Conservation (phyloP, 805 yeast species). For the Wickerhamiella brachini region DNA sequence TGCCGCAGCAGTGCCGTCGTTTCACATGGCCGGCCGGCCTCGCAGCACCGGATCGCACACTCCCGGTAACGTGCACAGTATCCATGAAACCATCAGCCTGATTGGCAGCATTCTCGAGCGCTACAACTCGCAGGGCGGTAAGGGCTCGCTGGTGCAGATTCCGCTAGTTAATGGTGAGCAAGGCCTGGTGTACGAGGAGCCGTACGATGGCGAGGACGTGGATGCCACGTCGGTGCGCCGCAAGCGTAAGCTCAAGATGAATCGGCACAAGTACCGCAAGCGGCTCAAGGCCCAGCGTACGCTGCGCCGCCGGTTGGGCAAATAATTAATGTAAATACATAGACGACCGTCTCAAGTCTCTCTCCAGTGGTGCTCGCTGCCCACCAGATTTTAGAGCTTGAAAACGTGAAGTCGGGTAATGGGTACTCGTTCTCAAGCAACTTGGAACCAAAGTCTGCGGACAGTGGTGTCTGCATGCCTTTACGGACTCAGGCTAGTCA, state of each 20-base stretch:
- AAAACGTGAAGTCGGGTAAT: too few relatives aligned
- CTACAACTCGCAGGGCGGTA: neutral
- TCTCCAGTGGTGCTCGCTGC: too few relatives aligned
- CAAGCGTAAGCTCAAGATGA: slow-evolving; percentile 83
- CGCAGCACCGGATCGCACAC: neutral
- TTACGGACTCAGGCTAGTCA: too few relatives aligned
- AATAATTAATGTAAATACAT: slow-evolving; percentile 2
- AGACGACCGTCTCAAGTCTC: too few relatives aligned
- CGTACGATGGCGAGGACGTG: slow-evolving; percentile 12
- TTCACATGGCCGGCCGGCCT: neutral
- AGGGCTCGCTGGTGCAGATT: neutral
- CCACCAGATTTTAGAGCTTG: too few relatives aligned
- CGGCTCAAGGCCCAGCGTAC: slow-evolving; percentile 83
- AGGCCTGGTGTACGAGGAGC: neutral
- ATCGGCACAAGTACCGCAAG: slow-evolving; percentile 92
- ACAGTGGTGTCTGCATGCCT: too few relatives aligned
- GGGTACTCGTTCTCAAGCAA: too few relatives aligned
- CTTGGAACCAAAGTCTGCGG: too few relatives aligned
- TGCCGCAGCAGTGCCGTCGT: neutral
- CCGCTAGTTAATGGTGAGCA: neutral
- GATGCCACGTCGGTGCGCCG: slow-evolving; percentile 28
- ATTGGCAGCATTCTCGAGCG: slow-evolving; percentile 4
- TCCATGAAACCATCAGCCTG: slow-evolving; percentile 6
- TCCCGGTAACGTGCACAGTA: slow-evolving; percentile 1
- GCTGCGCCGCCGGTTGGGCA: slow-evolving; percentile 22